Evolutionary conservation across 371 early-diverging fungal genomes (phyloP).

Genomic region (Mucor irregularis): DNA sequence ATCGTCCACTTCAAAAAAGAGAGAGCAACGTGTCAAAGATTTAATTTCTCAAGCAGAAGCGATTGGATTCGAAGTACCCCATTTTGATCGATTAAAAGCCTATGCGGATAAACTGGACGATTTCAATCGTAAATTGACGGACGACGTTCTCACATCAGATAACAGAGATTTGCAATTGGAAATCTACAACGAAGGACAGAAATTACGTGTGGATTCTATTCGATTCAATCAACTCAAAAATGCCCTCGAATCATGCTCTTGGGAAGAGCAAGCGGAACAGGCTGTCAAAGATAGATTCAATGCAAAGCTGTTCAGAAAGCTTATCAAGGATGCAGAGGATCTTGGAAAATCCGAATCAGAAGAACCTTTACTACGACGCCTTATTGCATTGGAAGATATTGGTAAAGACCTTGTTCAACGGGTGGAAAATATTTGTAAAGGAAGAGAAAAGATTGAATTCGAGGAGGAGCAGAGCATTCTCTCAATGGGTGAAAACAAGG

Average conservation of each 20-base stretch:
- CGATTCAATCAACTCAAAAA: constrained; percentile 7
- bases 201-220: constrained; percentile 5
- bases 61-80: constrained; percentile 11
- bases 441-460: constrained; percentile 13
- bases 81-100: constrained; percentile 4
- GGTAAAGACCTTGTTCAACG: constrained; percentile 6
- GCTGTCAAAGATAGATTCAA: not conserved
- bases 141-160: not conserved
- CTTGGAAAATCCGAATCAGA: not conserved
- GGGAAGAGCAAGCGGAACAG: constrained; percentile 7
- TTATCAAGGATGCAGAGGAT: constrained; percentile 20
- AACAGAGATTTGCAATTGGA: not conserved
- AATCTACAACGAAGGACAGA: constrained; percentile 8
- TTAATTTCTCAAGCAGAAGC: constrained; percentile 5
- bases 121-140: not conserved
- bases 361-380: not conserved
- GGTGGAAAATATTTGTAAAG: constrained; percentile 15
- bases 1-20: not conserved
- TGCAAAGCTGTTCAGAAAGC: constrained; percentile 9
- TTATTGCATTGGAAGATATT: constrained; percentile 1
- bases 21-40: constrained; percentile 5
- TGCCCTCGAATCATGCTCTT: not conserved
- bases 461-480: constrained; percentile 6
- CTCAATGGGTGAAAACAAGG: not conserved
- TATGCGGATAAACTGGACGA: not conserved